These are phyloP conservation scores for Aspergillus sp. DNA, from an alignment of 2,329 filamentous ascomycete species.

Conservation along the genomic window DNA sequence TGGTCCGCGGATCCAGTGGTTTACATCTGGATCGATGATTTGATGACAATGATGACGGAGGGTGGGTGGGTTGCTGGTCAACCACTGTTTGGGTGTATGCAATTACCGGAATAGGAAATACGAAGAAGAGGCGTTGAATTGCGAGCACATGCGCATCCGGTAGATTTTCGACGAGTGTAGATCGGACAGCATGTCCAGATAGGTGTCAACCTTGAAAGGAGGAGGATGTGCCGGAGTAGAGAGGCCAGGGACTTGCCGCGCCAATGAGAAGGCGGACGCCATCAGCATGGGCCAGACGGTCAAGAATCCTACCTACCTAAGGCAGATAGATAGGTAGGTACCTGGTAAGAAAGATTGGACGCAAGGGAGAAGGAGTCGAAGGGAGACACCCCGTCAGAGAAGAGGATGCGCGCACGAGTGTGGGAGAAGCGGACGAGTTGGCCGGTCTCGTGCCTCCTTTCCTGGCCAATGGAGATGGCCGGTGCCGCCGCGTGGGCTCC, in stretches of 20 bases:
- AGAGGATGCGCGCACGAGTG: not conserved
- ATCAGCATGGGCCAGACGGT: too few relatives aligned
- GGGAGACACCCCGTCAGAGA: too few relatives aligned
- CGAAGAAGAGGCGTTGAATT: not conserved
- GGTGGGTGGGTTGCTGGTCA: too few relatives aligned
- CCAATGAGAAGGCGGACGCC: not conserved
- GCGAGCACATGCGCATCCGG: constrained; percentile 17
- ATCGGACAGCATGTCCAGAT: too few relatives aligned
- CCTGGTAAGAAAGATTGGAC: too few relatives aligned
- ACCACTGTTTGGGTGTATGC: not conserved
- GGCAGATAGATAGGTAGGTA: too few relatives aligned
- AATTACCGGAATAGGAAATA: not conserved
- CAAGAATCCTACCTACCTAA: too few relatives aligned
- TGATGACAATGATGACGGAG: not conserved
- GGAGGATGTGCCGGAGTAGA: not conserved
- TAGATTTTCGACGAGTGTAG: not conserved
- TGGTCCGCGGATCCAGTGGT: too few relatives aligned
- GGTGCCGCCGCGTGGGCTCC: constrained; percentile 28
- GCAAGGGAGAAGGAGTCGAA: too few relatives aligned
- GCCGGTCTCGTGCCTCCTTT: constrained; percentile 22
- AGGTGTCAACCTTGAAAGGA: too few relatives aligned
- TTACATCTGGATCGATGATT: too few relatives aligned
- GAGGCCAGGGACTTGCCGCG: not conserved
- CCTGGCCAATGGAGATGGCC: constrained; percentile 24
- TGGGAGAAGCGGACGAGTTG: not conserved